These are phyloP conservation scores for Houttuynia cordata DNA, from an alignment of 164 flowering plant species.

Conservation along the genomic window DNA sequence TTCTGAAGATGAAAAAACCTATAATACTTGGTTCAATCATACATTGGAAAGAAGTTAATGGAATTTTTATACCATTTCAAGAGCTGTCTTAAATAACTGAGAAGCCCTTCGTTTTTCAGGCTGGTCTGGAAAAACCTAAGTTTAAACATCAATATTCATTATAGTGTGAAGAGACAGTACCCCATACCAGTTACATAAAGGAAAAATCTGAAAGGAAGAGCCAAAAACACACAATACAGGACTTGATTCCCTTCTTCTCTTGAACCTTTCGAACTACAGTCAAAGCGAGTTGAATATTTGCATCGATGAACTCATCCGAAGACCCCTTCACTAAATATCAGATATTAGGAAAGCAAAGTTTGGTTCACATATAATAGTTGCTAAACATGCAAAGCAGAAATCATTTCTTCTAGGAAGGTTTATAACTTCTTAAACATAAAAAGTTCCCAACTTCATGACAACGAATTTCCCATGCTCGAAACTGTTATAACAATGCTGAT, in stretches of 20 bases:
- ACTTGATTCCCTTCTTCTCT: slow-evolving; percentile 49
- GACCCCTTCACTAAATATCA: slow-evolving; percentile 72
- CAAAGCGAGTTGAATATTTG: slow-evolving; percentile 85
- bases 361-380: neutral
- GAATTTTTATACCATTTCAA: slow-evolving; percentile 54
- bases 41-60: neutral
- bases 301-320: slow-evolving; percentile 93
- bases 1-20: neutral
- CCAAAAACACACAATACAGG: slow-evolving; percentile 60
- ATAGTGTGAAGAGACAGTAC: neutral
- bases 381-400: neutral
- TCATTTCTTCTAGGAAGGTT: neutral
- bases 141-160: neutral
- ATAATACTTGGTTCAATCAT: neutral
- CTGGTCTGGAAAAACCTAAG: slow-evolving; percentile 89
- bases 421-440: neutral
- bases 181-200: neutral
- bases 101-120: slow-evolving; percentile 88
- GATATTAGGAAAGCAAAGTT: slow-evolving; percentile 26
- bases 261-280: slow-evolving; percentile 63
- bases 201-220: neutral
- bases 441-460: neutral
- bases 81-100: slow-evolving; percentile 59
- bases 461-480: neutral
- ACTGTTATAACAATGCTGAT: neutral